Evolutionary conservation across 2,329 filamentous ascomycete genomes (phyloP).

Genomic region (Erysiphe pisi): DNA sequence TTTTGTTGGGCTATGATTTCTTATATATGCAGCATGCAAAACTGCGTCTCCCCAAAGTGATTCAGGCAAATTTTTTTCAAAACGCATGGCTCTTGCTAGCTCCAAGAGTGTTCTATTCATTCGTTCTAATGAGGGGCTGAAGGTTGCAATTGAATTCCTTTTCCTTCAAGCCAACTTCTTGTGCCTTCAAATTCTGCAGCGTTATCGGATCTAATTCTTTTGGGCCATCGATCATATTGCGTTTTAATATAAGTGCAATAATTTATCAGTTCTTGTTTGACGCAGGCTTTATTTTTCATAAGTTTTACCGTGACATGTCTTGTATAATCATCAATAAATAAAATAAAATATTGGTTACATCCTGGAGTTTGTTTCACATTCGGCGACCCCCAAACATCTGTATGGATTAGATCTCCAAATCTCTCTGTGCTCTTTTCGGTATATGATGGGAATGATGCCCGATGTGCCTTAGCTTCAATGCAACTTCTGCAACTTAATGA

Average conservation of each 20-base stretch:
- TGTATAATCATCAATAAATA: not conserved
- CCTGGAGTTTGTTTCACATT: too few relatives aligned
- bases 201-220: not conserved
- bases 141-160: not conserved
- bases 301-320: conserved; percentile 12
- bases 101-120: not conserved
- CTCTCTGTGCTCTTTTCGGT: too few relatives aligned
- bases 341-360: conserved; percentile 20
- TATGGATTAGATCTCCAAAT: too few relatives aligned
- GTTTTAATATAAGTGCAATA: conserved; percentile 15
- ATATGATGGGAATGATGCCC: too few relatives aligned
- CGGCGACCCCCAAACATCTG: too few relatives aligned
- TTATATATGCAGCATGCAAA: not conserved
- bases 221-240: not conserved
- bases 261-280: conserved; percentile 7
- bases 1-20: not conserved
- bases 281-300: conserved; percentile 7
- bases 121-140: conserved; percentile 12
- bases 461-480: too few relatives aligned
- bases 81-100: not conserved
- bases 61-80: not conserved
- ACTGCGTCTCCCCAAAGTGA: not conserved
- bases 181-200: conserved; percentile 10
- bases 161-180: not conserved
- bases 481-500: too few relatives aligned